Evolutionary conservation across 2,329 filamentous ascomycete species (phyloP).

Genomic region (Colletotrichum spinosum): DNA sequence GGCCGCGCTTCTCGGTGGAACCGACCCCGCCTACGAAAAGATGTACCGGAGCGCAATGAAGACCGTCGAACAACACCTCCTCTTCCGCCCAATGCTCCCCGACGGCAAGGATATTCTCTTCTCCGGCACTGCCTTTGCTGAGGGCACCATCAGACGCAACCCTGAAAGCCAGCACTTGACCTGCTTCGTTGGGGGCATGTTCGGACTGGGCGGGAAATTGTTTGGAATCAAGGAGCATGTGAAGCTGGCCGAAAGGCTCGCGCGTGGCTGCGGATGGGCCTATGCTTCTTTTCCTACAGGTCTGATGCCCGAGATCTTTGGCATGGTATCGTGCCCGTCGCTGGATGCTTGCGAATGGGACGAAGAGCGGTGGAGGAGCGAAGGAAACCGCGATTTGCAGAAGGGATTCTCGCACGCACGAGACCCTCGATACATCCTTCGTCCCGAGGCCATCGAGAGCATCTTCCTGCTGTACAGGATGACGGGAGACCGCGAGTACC

Average conservation of each 20-base stretch:
- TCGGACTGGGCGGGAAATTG: conserved; percentile 60
- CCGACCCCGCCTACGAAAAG: conserved; percentile 63
- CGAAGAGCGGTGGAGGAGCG: conserved; percentile 37
- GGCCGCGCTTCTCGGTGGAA: conserved; percentile 69
- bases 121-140: conserved; percentile 52
- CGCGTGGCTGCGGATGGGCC: conserved; percentile 63
- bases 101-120: conserved; percentile 71
- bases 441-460: conserved; percentile 64
- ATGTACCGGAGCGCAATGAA: conserved; percentile 69
- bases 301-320: conserved; percentile 65
- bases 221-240: conserved; percentile 55
- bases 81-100: conserved; percentile 75
- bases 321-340: conserved; percentile 53
- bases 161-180: conserved; percentile 59
- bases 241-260: conserved; percentile 56
- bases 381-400: conserved; percentile 43
- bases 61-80: conserved; percentile 64
- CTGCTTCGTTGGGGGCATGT: conserved; percentile 64
- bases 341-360: conserved; percentile 62
- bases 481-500: conserved; percentile 59
- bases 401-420: conserved; percentile 74
- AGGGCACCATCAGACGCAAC: conserved; percentile 33
- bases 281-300: conserved; percentile 60
- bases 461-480: conserved; percentile 66
- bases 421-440: conserved; percentile 63